A percentile compares a stretch with the other conserved stretches of the same genome.
Evolutionary conservation across 306 rosid genomes (phyloP).

Genomic region (Albizia julibrissin): DNA sequence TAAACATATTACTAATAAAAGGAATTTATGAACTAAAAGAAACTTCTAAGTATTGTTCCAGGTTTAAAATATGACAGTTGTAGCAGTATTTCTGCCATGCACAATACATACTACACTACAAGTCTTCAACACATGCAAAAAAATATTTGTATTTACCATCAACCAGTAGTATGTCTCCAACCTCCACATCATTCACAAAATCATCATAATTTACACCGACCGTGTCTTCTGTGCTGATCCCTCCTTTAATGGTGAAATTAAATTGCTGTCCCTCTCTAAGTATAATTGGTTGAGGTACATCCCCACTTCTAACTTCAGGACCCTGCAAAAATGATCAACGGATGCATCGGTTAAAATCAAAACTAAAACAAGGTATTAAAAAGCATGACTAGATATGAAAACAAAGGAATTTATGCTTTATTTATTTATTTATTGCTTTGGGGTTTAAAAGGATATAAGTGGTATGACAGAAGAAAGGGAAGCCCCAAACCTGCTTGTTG

Average conservation of each 20-base stretch:
- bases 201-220: constrained; percentile 92
- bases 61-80: not conserved
- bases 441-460: not conserved
- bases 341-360: constrained; percentile 17
- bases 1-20: constrained; percentile 21
- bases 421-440: not conserved
- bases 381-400: not conserved
- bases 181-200: constrained; percentile 89
- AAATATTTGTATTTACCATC: constrained; percentile 64
- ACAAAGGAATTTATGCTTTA: constrained; percentile 2
- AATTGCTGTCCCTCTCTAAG: constrained; percentile 79
- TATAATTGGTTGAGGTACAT: constrained; percentile 70
- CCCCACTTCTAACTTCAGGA: constrained; percentile 98
- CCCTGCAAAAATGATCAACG: constrained; percentile 60
- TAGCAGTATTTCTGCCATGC: constrained; percentile 6
- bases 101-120: constrained; percentile 14
- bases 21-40: not conserved
- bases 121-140: not conserved
- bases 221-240: constrained; percentile 70
- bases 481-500: not conserved
- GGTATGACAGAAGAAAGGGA: not conserved
- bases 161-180: constrained; percentile 77
- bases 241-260: constrained; percentile 85
- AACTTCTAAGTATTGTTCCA: not conserved
- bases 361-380: constrained; percentile 5